phyloP scores from a whole-genome alignment of 1,284 basidiomycete genomes.

The Cutaneotrichosporon spelunceum region DNA sequence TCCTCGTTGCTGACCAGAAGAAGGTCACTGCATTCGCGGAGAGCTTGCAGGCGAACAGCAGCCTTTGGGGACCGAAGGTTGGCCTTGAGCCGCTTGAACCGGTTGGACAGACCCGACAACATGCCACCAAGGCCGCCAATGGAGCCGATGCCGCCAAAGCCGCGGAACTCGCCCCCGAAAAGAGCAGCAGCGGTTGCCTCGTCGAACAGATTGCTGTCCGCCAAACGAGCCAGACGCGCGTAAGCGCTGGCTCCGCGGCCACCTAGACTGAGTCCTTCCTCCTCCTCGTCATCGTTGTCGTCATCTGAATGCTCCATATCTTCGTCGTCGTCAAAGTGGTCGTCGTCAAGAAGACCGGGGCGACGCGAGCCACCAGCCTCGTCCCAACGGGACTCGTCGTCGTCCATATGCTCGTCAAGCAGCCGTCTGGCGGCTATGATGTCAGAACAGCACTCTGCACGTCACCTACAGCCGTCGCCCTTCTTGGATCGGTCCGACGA shows the following conservation, averaged over 20 bases:
- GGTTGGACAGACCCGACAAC: conserved; percentile 77
- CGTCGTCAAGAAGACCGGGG: conserved; percentile 26
- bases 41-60: conserved; percentile 76
- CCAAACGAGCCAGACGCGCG: conserved; percentile 52
- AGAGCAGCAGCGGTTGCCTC: conserved; percentile 74
- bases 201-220: conserved; percentile 58
- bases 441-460: neutral
- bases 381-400: conserved; percentile 52
- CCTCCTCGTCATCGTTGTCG: conserved; percentile 35
- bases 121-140: conserved; percentile 65
- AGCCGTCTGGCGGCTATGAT: conserved; percentile 54
- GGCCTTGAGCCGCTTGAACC: conserved; percentile 82
- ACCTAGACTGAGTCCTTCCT: conserved; percentile 54
- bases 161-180: conserved; percentile 49
- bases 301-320: conserved; percentile 68
- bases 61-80: conserved; percentile 81
- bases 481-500: conserved; percentile 39
- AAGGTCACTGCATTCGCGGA: conserved; percentile 92
- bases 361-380: conserved; percentile 29
- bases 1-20: conserved; percentile 97
- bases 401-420: conserved; percentile 65
- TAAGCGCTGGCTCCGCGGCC: conserved; percentile 23
- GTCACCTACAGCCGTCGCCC: conserved; percentile 35
- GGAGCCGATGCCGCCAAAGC: conserved; percentile 56
- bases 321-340: conserved; percentile 63